phyloP scores from a whole-genome alignment of 2,329 filamentous ascomycete species.

The Fusarium veterinarium region DNA sequence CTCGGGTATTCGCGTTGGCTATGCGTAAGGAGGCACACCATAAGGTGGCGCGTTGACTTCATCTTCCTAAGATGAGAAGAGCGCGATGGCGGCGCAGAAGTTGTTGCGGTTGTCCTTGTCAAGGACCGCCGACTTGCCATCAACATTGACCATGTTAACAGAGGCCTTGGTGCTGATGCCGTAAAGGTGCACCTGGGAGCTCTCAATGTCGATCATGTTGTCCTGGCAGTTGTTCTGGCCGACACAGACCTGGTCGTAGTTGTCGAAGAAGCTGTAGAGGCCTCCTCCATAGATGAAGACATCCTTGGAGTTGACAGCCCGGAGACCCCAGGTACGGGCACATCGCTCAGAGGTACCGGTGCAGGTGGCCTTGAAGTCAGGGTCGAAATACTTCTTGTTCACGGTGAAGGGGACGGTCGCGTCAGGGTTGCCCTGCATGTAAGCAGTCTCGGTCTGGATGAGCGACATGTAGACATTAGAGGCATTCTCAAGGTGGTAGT shows the following conservation, averaged over 20 bases:
- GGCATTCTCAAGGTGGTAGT: slow-evolving; percentile 86
- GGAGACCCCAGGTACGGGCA: slow-evolving; percentile 81
- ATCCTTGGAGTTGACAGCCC: slow-evolving; percentile 74
- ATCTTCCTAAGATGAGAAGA: slow-evolving; percentile 39
- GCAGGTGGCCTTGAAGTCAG: slow-evolving; percentile 67
- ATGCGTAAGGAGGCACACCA: slow-evolving; percentile 10
- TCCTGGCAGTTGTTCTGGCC: slow-evolving; percentile 76
- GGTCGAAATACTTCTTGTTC: slow-evolving; percentile 71
- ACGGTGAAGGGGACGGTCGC: slow-evolving; percentile 72
- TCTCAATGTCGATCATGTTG: slow-evolving; percentile 80
- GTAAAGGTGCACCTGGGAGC: slow-evolving; percentile 73
- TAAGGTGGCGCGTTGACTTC: not conserved
- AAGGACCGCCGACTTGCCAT: slow-evolving; percentile 64
- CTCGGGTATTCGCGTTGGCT: slow-evolving; percentile 16
- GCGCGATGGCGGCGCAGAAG: slow-evolving; percentile 71
- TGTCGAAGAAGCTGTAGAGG: slow-evolving; percentile 86
- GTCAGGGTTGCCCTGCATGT: slow-evolving; percentile 86
- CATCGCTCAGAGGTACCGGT: slow-evolving; percentile 67
- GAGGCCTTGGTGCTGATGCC: slow-evolving; percentile 81
- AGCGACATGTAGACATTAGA: slow-evolving; percentile 83
- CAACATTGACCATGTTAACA: slow-evolving; percentile 76
- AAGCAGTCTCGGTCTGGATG: slow-evolving; percentile 91
- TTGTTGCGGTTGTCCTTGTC: slow-evolving; percentile 73
- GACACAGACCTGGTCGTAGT: slow-evolving; percentile 80
- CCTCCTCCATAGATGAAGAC: slow-evolving; percentile 78